Conservation (phyloP, 108 stramenopile species). For the Pseudonitzschia delicatissima region DNA sequence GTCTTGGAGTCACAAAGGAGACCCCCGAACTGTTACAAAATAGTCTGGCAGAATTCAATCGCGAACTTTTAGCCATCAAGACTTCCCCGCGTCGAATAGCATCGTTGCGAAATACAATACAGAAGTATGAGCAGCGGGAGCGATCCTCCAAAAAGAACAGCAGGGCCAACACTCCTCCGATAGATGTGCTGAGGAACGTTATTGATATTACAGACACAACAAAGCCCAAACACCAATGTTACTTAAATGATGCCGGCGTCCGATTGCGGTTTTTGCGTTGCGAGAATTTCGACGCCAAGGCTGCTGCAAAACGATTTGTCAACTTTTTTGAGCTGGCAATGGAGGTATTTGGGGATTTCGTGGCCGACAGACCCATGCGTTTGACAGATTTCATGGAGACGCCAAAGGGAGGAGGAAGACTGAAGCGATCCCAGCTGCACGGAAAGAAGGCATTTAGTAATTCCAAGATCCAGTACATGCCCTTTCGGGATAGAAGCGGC, state of each 20-base stretch:
- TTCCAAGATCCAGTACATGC: background rate
- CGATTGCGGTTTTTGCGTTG: conserved; percentile 16
- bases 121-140: background rate
- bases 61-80: background rate
- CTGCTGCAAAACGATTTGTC: conserved; percentile 10
- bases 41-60: background rate
- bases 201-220: background rate
- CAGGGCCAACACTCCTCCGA: no score
- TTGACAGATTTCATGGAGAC: background rate
- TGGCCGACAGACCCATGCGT: conserved; percentile 2
- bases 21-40: background rate
- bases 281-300: background rate
- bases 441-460: background rate
- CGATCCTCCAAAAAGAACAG: no score
- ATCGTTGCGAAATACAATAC: no score
- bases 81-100: background rate
- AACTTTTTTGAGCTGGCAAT: conserved; percentile 13
- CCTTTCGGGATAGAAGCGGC: background rate
- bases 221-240: background rate
- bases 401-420: no score
- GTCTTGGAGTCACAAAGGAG: background rate
- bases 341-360: conserved; percentile 21
- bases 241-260: background rate
- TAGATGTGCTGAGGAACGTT: background rate
- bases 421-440: background rate